These are phyloP conservation scores for Leishmania turanica DNA, from an alignment of 208 protist genomes.

Conservation along the genomic window DNA sequence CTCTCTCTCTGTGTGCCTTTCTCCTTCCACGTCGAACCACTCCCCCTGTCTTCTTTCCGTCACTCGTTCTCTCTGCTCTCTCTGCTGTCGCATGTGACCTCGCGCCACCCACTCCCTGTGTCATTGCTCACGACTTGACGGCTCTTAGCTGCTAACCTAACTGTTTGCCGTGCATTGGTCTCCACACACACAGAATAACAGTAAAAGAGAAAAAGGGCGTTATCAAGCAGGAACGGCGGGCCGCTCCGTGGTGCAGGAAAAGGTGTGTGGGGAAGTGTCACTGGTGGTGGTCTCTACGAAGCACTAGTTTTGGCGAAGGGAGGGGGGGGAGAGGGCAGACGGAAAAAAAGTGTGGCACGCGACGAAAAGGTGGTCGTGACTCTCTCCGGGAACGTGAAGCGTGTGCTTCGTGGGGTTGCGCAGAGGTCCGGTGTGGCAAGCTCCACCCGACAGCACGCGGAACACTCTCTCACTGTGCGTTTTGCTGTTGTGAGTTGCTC, in stretches of 20 bases:
- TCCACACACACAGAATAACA: constrained; percentile 7
- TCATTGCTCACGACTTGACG: not conserved
- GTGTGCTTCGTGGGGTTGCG: not conserved
- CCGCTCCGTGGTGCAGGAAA: not conserved
- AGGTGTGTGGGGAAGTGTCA: not conserved
- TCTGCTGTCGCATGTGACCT: not conserved
- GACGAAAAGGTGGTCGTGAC: not conserved
- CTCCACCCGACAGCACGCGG: not conserved
- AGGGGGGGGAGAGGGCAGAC: not conserved
- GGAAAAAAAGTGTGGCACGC: not conserved
- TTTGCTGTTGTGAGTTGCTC: not conserved
- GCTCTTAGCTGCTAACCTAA: not conserved
- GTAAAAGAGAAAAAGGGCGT: not conserved
- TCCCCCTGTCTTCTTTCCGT: constrained; percentile 3
- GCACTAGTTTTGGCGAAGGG: not conserved
- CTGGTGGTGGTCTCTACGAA: not conserved
- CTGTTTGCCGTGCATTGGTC: not conserved
- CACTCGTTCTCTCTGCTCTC: not conserved
- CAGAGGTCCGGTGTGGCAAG: not conserved
- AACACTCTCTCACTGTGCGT: not conserved
- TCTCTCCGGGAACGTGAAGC: not conserved
- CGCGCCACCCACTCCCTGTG: not conserved
- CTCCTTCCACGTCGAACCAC: not conserved
- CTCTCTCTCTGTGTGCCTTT: not conserved
- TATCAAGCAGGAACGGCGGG: not conserved